phyloP scores from a whole-genome alignment of 768 basidiomycete genomes.

The Tephrocybe sp. region DNA sequence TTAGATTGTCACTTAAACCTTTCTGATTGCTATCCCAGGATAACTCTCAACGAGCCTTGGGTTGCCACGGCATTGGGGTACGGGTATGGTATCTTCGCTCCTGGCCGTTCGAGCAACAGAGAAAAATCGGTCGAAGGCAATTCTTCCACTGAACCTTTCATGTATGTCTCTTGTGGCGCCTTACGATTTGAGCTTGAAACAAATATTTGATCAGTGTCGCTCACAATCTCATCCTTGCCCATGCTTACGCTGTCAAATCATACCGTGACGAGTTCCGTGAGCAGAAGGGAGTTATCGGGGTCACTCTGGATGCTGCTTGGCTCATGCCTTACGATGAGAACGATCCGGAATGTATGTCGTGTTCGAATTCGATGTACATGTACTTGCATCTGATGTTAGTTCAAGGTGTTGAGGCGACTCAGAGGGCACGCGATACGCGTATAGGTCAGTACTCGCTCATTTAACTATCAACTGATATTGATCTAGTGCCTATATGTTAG shows the following conservation, averaged over 20 bases:
- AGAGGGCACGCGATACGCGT: constrained; percentile 61
- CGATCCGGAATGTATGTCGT: constrained; percentile 45
- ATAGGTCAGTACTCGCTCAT: constrained; percentile 42
- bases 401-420: constrained; percentile 59
- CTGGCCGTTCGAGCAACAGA: constrained; percentile 68
- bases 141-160: constrained; percentile 62
- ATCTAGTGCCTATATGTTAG: constrained; percentile 26
- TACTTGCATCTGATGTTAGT: neutral
- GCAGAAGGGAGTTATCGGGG: constrained; percentile 66
- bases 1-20: constrained; percentile 6
- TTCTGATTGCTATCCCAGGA: constrained; percentile 58
- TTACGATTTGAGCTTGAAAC: neutral
- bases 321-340: constrained; percentile 65
- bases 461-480: neutral
- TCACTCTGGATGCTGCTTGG: constrained; percentile 72
- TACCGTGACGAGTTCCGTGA: constrained; percentile 60
- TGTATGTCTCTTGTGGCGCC: constrained; percentile 37
- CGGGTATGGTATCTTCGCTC: constrained; percentile 64
- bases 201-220: constrained; percentile 48
- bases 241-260: constrained; percentile 62
- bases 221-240: constrained; percentile 68
- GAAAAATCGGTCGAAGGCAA: constrained; percentile 55
- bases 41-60: constrained; percentile 79
- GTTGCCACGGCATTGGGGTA: constrained; percentile 64
- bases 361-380: neutral